These are phyloP conservation scores for Simplicillium aogashimaense DNA, from an alignment of 2,329 filamentous ascomycete genomes.

Conservation along the genomic window DNA sequence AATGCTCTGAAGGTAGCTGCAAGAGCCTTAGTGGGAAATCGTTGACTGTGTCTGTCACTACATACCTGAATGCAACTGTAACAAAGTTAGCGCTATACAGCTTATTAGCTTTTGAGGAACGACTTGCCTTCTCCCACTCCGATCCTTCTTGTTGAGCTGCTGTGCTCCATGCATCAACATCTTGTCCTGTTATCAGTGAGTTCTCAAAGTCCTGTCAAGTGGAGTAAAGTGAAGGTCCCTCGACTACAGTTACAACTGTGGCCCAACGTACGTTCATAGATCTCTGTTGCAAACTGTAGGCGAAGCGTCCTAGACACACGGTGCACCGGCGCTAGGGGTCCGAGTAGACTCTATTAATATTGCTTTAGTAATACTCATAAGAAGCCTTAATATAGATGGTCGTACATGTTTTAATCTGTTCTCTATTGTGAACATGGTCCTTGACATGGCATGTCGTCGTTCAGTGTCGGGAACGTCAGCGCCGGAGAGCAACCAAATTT, in stretches of 20 bases:
- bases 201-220: too few species aligned
- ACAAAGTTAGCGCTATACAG: too few species aligned
- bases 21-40: conserved; percentile 6
- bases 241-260: too few species aligned
- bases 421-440: conserved; percentile 21
- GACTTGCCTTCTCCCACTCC: conserved; percentile 26
- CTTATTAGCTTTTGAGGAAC: too few species aligned
- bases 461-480: conserved; percentile 25
- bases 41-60: background rate
- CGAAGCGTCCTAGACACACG: background rate
- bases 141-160: conserved; percentile 16
- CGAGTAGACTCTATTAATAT: background rate
- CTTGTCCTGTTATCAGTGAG: background rate
- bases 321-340: background rate
- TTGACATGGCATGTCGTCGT: conserved; percentile 20
- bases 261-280: conserved; percentile 1
- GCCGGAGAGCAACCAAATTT: conserved; percentile 34
- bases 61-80: background rate
- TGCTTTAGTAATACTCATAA: conserved; percentile 3
- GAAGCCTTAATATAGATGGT: background rate
- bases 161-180: conserved; percentile 14
- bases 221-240: too few species aligned
- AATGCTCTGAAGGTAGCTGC: conserved; percentile 29
- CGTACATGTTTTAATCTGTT: conserved; percentile 19
- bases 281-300: background rate